These are phyloP conservation scores for Haplographium delicatum DNA, from an alignment of 495 filamentous ascomycete genomes.

Conservation along the genomic window DNA sequence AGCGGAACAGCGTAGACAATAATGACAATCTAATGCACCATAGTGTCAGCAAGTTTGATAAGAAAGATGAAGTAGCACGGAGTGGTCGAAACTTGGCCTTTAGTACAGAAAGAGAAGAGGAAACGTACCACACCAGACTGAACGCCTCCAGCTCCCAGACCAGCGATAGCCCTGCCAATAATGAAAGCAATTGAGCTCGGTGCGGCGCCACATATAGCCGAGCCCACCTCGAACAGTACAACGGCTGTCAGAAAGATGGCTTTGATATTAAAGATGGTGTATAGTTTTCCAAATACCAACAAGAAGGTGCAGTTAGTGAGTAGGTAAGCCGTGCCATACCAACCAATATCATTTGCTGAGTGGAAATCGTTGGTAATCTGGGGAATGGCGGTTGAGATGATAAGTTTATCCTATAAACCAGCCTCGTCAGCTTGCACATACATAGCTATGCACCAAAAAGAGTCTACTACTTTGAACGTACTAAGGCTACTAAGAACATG, in stretches of 20 bases:
- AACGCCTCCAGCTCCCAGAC: slow-evolving; percentile 40
- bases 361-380: not conserved
- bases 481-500: slow-evolving; percentile 9
- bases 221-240: slow-evolving; percentile 45
- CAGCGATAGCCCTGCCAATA: slow-evolving; percentile 52
- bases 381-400: not conserved
- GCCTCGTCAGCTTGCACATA: not conserved
- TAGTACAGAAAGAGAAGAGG: too few species aligned
- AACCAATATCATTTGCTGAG: slow-evolving; percentile 15
- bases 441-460: not conserved
- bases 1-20: too few species aligned
- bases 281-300: slow-evolving; percentile 43
- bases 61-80: too few species aligned
- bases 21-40: slow-evolving; percentile 45
- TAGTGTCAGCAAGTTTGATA: too few species aligned
- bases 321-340: slow-evolving; percentile 50
- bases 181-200: slow-evolving; percentile 48
- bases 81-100: too few species aligned
- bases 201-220: slow-evolving; percentile 50
- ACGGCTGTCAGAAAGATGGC: slow-evolving; percentile 35
- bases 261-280: slow-evolving; percentile 39
- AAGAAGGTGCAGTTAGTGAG: slow-evolving; percentile 42
- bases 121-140: too few species aligned
- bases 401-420: not conserved
- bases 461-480: slow-evolving; percentile 1